Conservation (phyloP, 2,329 filamentous ascomycete species). For the Exophiala viscosa region DNA sequence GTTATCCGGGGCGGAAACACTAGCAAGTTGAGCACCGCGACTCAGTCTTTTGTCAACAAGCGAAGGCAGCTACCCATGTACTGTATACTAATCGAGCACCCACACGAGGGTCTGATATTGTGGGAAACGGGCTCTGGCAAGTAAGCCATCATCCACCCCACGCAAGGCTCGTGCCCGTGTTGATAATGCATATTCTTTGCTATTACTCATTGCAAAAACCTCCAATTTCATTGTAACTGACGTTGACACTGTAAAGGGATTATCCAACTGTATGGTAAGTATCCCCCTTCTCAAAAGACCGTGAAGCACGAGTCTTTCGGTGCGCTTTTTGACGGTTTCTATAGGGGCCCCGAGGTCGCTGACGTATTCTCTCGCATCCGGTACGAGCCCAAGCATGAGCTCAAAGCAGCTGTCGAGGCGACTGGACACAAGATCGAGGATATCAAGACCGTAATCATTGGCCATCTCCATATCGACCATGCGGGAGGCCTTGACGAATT, state of each 20-base stretch:
- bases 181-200: too few relatives aligned
- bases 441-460: slow-evolving; percentile 29
- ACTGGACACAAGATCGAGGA: slow-evolving; percentile 28
- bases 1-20: slow-evolving; percentile 26
- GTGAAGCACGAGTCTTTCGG: too few relatives aligned
- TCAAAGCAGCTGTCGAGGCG: slow-evolving; percentile 26
- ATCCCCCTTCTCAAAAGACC: too few relatives aligned
- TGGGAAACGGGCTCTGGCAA: slow-evolving; percentile 29
- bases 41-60: slow-evolving; percentile 60
- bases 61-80: slow-evolving; percentile 77
- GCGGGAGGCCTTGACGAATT: slow-evolving; percentile 27
- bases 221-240: too few relatives aligned
- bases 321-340: too few relatives aligned
- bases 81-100: slow-evolving; percentile 29
- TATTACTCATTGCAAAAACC: too few relatives aligned
- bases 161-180: too few relatives aligned
- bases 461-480: slow-evolving; percentile 28
- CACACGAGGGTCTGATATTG: slow-evolving; percentile 28
- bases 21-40: slow-evolving; percentile 22
- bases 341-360: slow-evolving; percentile 18
- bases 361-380: slow-evolving; percentile 25
- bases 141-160: too few relatives aligned
- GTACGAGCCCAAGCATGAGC: slow-evolving; percentile 26
- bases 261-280: too few relatives aligned
- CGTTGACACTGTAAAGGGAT: too few relatives aligned